Evolutionary conservation across 257 asterid species (phyloP), one percentile per base, ranked within the genome.

Genomic region (Plantago ovata): DNA sequence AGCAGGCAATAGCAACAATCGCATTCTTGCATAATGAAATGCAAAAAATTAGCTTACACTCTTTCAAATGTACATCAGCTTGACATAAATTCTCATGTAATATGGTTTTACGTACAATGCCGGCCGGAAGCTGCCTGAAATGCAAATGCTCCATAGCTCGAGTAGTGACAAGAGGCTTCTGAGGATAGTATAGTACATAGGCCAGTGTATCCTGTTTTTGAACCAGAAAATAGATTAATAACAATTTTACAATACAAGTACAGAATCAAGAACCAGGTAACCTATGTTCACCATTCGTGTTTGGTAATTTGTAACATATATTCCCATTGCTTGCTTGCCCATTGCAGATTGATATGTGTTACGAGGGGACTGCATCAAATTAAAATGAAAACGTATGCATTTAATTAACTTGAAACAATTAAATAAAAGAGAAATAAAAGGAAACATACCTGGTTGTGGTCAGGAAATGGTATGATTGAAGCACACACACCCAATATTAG

Each of bases 311-410:
- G 98, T 92, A 62, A 83, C 98, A 60, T 88, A 92, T 32, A 92
- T 92, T 40, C 96, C 98, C 96, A 88, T 85, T 53, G 98, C 96
- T 73, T 92, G 98, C 71, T 92, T 92, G 53, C 98, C 98, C 98
- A 92, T 92, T 56, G 98, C 98, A 14, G 98, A 92, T 71, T 92
- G 98, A 69, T 92, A 92, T 4, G 98, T 88, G 77, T 92, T 92
- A 88, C 96, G 96, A 50, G 98, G 98, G 56, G 98, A 92, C 98
- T 92, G 89, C n/a, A n/a, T n/a, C 1, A 54, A 58, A 44, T 65
- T 48, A 57, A 69, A 64, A 58, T n/a, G n/a, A n/a, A 43, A n/a
- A n/a, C n/a, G n/a, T n/a, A n/a, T n/a, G n/a, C n/a, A n/a, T n/a
- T n/a, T n/a, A n/a, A n/a, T n/a, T n/a, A n/a, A n/a, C n/a, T n/a